Conservation (phyloP, 768 basidiomycete genomes). For the Tricholoma saponaceum region DNA sequence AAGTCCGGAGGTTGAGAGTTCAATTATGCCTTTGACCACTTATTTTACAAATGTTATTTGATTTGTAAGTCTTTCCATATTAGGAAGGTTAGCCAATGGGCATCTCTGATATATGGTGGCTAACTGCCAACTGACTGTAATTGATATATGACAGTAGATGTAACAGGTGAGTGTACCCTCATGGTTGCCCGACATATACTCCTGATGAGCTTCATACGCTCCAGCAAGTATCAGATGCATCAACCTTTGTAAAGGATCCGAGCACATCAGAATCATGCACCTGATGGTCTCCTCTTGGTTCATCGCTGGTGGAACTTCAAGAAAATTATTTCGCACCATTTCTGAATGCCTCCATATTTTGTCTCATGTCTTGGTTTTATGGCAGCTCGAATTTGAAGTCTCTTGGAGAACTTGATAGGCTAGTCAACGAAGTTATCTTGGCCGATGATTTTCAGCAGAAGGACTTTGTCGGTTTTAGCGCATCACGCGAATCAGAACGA, state of each 20-base stretch:
- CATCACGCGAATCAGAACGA: slow-evolving; percentile 7
- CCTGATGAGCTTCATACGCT: slow-evolving; percentile 5
- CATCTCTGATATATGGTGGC: too few species aligned
- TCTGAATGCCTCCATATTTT: slow-evolving; percentile 15
- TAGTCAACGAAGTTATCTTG: slow-evolving; percentile 21
- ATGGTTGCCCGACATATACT: slow-evolving; percentile 2
- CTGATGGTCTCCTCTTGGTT: not conserved
- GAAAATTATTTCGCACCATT: slow-evolving; percentile 17
- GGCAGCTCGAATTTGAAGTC: slow-evolving; percentile 22
- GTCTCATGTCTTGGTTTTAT: slow-evolving; percentile 26
- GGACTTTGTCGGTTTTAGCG: slow-evolving; percentile 18
- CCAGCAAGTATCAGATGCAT: too few species aligned
- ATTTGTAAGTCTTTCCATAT: too few species aligned
- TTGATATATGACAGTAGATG: too few species aligned
- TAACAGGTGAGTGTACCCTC: not conserved
- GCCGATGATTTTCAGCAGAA: slow-evolving; percentile 15
- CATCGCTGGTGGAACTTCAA: slow-evolving; percentile 8
- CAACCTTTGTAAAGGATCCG: not conserved
- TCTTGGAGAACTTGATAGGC: slow-evolving; percentile 15
- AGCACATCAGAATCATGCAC: not conserved
- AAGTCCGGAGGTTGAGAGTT: too few species aligned
- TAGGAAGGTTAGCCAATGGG: too few species aligned
- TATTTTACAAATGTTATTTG: too few species aligned
- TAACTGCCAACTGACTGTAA: too few species aligned
- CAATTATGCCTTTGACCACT: too few species aligned